Base-by-base conservation (phyloP, 306 rosid genomes). In the Sesbania bispinosa region DNA sequence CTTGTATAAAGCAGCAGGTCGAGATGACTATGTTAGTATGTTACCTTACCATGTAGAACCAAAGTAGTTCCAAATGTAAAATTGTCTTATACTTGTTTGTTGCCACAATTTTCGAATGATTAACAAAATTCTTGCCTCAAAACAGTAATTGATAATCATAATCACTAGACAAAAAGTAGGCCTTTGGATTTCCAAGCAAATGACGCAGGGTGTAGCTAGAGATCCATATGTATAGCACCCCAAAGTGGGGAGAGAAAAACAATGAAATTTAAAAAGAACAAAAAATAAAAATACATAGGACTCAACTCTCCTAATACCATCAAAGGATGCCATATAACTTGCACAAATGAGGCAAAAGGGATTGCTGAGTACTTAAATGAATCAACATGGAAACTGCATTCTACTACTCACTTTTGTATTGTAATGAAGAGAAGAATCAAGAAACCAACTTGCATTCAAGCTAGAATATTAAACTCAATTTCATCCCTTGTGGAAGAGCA, bases 401-500 rank as follows among this genome's bases (percentile, higher is more conserved):
- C 15, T 47, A 38, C 53, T 77, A 36, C 80, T 62, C 61, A 20
- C 63, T 39, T n/a, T 66, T 43, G 66, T 70, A 53, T 69, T 60
- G 21, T 30, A 39, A 39, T 50, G 39, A 45, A 72, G 27, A 32
- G 29, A 81, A 48, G 61, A 77, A 65, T 71, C 73, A 71, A 77
- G 48, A 81, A 71, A 58, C 74, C 75, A 64, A 19, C 16, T 63
- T 47, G 58, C 9, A 69, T 29, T 33, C 18, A 45, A 62, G 51
- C 67, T 61, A 59, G 60, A 69, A 38, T 4, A 50, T 71, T 14
- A 20, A 33, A 64, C 64, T 67, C 10, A 39, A 73, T 15, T 57
- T 74, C 86, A 80, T 39, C 78, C 85, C 54, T 43, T 39, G 53
- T 64, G 63, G 69, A 93, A 90, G 83, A 88, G 87, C 89, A 90